These are phyloP conservation scores for Triticum timopheevii DNA, from an alignment of 176 grass and related monocot species.

Conservation along the genomic window DNA sequence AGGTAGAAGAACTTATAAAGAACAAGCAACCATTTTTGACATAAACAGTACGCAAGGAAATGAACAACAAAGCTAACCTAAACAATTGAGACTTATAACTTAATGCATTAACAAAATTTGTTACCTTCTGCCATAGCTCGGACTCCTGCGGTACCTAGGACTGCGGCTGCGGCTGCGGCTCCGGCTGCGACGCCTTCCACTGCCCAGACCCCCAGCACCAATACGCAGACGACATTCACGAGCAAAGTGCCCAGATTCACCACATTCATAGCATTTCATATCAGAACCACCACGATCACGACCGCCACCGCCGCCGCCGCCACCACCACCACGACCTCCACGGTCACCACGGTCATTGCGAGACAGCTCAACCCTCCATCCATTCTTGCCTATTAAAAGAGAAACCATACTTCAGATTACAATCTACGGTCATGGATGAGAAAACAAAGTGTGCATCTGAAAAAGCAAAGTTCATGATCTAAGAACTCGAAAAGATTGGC, in stretches of 20 bases:
- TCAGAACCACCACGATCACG: constrained; percentile 82
- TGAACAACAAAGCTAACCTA: neutral
- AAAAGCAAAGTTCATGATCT: neutral
- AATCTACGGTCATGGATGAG: neutral
- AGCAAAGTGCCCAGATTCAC: constrained; percentile 94
- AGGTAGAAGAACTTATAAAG: neutral
- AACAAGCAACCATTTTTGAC: neutral
- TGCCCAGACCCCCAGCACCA: constrained; percentile 84
- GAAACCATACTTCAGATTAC: neutral
- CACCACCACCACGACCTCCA: constrained; percentile 64
- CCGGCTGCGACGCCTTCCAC: constrained; percentile 74
- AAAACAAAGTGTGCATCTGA: neutral
- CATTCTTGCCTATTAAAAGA: constrained; percentile 75
- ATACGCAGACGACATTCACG: constrained; percentile 85
- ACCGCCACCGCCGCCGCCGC: constrained; percentile 31
- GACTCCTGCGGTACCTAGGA: constrained; percentile 84
- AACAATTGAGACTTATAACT: neutral
- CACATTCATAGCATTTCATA: constrained; percentile 94
- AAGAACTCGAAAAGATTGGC: neutral
- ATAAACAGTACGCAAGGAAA: neutral
- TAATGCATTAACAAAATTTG: neutral
- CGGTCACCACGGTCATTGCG: constrained; percentile 57
- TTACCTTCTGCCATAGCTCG: constrained; percentile 94
- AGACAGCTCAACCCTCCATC: constrained; percentile 94
- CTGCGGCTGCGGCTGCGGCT: constrained; percentile 74